Percentiles rank a stretch among this genome's conserved stretches.
Conservation (phyloP, 179 eudicot species). For the Beta lomatogona region DNA sequence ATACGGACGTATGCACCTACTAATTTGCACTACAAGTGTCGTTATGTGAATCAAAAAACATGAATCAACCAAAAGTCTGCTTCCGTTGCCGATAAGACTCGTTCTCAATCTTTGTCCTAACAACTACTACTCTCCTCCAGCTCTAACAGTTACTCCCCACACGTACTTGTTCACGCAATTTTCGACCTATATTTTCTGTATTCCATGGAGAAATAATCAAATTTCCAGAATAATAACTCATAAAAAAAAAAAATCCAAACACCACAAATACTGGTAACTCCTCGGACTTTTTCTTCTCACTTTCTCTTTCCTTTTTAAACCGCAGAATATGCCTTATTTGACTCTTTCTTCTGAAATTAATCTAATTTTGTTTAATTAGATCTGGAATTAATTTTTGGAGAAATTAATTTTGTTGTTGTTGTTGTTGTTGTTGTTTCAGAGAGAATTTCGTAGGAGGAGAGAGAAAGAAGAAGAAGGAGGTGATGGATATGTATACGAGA, state of each 20-base stretch:
- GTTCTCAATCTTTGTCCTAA: background rate
- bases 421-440: background rate
- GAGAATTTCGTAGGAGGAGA: background rate
- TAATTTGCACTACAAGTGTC: too few relatives aligned
- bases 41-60: background rate
- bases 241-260: too few relatives aligned
- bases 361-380: background rate
- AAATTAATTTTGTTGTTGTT: too few relatives aligned
- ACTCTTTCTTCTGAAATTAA: background rate
- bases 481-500: conserved; percentile 70
- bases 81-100: conserved; percentile 25
- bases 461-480: background rate
- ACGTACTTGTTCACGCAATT: conserved; percentile 4
- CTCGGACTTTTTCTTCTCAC: too few relatives aligned
- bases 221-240: background rate
- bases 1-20: too few relatives aligned
- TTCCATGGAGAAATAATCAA: background rate
- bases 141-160: background rate
- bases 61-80: background rate
- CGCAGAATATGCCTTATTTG: conserved; percentile 14
- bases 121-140: background rate
- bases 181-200: background rate
- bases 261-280: too few relatives aligned
- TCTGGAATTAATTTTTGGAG: too few relatives aligned
- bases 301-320: background rate